Evolutionary conservation across 495 filamentous ascomycete genomes (phyloP), one percentile per base, ranked within the genome.

Genomic region (Apiosordaria backusii): DNA sequence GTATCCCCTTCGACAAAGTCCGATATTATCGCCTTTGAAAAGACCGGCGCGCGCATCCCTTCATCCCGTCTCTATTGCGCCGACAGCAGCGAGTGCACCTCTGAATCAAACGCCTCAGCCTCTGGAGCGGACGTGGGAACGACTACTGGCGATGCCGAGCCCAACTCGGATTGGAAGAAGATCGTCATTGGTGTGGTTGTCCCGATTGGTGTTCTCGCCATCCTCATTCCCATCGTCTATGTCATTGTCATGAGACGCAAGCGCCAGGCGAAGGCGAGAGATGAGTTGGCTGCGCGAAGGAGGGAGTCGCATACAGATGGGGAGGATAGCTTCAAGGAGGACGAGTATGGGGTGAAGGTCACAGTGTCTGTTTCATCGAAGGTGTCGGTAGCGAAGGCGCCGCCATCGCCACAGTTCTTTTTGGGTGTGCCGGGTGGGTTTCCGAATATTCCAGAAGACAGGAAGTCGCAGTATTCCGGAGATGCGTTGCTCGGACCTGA

Each of bases 321-420:
- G 10, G 26, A 21, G 27, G 58, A 61, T 50, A 66, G 50, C 50
- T 66, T 61, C 58, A 19, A 26, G 40, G 64, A 66, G 23, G 64
- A 66, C 40, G 64, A 66, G 58, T 66, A 40, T 19, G 64, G 64
- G n/a, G 64, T 66, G 23, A 66, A 66, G 25, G 64, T 66, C 5
- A 66, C 64, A 4, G 64, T 66, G 57, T 66, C 64, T 21, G 64
- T 66, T 3, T 53, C 64, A 45, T 24, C 40, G n/a, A 66, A 66
- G 58, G 64, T 66, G 35, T 27, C 40, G 24, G 21, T 25, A 16
- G 50, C 22, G 1, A 66, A 66, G 24, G 26, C 40, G n/a, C 57
- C 57, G 24, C 50, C 57, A 21, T 58, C 64, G 58, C 62, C 62
- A 2, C 50, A 64, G 62, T 16, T 64, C 24, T 64, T 64, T 45